Percentiles rank a stretch among this genome's conserved stretches.
phyloP scores from a whole-genome alignment of 163 green algal genomes.

The Smithsoniella earleae region DNA sequence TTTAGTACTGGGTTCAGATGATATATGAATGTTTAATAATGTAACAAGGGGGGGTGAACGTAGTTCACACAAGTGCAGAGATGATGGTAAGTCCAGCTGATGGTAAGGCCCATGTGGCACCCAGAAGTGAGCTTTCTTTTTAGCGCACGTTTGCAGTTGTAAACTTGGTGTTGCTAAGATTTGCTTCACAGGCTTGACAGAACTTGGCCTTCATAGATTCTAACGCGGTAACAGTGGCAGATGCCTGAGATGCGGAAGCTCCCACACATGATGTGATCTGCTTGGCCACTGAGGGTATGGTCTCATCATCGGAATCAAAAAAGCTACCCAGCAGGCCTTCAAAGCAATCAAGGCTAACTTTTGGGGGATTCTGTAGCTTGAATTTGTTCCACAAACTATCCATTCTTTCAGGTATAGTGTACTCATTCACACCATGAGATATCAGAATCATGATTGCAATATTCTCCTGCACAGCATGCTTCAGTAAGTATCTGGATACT shows the following conservation, averaged over 20 bases:
- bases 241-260: no score
- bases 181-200: not conserved
- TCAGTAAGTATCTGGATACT: no score
- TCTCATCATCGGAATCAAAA: not conserved
- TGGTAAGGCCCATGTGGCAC: not conserved
- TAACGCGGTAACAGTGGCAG: no score
- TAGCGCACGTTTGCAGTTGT: not conserved
- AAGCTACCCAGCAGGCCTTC: not conserved
- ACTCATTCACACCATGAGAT: not conserved
- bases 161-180: not conserved
- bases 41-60: no score
- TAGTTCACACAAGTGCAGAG: no score
- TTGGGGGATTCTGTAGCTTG: not conserved
- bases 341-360: not conserved
- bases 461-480: constrained; percentile 1
- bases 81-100: no score
- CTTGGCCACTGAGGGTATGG: not conserved
- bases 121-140: not conserved
- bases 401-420: not conserved
- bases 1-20: no score
- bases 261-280: not conserved
- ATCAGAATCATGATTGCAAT: constrained; percentile 11
- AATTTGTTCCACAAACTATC: not conserved
- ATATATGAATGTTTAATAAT: no score
- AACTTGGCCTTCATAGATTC: not conserved